A percentile compares a stretch with the other conserved stretches of the same genome.
These are phyloP conservation scores for Penicillium diatomitis DNA, from an alignment of 495 filamentous ascomycete genomes.

Conservation along the genomic window DNA sequence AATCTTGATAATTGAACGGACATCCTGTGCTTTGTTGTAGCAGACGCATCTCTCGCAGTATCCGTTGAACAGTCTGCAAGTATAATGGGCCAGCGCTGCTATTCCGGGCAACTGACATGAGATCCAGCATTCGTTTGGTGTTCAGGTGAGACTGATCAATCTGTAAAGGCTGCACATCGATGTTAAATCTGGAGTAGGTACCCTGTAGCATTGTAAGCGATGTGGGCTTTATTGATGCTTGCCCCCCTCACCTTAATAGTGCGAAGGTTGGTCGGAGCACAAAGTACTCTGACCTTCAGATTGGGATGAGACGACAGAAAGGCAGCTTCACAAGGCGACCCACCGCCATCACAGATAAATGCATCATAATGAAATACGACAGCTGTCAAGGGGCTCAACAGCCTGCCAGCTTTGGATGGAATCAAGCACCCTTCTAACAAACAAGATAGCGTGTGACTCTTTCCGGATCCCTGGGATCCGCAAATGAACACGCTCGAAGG, in stretches of 20 bases:
- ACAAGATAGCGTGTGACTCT: no score
- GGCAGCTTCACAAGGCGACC: no score
- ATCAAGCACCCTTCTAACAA: no score
- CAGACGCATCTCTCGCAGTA: constrained; percentile 53
- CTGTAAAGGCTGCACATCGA: constrained; percentile 43
- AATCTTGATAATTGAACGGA: constrained; percentile 46
- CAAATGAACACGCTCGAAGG: no score
- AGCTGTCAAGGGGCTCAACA: no score
- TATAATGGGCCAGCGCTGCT: constrained; percentile 48
- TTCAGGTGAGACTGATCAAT: constrained; percentile 53
- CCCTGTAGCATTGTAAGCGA: constrained; percentile 2
- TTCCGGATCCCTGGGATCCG: no score
- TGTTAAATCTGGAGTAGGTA: constrained; percentile 23
- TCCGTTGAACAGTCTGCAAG: constrained; percentile 45
- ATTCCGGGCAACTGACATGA: constrained; percentile 53
- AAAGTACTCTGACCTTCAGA: constrained; percentile 53
- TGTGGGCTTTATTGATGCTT: constrained; percentile 1
- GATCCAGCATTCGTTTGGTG: constrained; percentile 52
- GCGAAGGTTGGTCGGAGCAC: constrained; percentile 50
- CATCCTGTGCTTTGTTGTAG: constrained; percentile 25
- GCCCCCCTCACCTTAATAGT: constrained; percentile 31
- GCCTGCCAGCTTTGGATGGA: no score
- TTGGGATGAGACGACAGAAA: constrained; percentile 46
- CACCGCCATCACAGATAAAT: no score
- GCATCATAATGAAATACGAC: no score